phyloP scores from a whole-genome alignment of 345 rosid species.

The Citrus inodora region DNA sequence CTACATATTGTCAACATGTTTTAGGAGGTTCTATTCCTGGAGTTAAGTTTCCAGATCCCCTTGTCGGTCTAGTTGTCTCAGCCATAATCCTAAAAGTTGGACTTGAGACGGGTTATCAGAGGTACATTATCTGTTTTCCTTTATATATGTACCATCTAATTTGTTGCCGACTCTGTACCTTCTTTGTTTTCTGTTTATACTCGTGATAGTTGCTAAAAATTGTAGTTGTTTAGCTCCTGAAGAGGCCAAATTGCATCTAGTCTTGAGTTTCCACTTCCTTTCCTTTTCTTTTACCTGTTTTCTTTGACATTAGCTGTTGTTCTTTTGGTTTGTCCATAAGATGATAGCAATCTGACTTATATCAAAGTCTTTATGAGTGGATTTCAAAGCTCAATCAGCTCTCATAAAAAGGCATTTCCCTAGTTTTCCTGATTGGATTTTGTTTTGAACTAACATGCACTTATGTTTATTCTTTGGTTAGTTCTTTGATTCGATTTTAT shows the following conservation, averaged over 20 bases:
- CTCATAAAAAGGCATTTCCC: neutral
- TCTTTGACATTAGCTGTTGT: neutral
- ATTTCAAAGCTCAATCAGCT: neutral
- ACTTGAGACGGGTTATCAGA: slow-evolving; percentile 73
- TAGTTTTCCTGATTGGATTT: neutral
- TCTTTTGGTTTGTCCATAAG: neutral
- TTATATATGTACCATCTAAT: slow-evolving; percentile 1
- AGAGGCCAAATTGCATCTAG: neutral
- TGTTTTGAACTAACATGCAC: too few relatives aligned
- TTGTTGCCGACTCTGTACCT: slow-evolving; percentile 11
- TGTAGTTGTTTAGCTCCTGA: neutral
- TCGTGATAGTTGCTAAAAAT: neutral
- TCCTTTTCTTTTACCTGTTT: neutral
- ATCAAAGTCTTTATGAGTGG: neutral
- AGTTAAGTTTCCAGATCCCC: slow-evolving; percentile 77
- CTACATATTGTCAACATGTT: slow-evolving; percentile 15
- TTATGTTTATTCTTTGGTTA: too few relatives aligned
- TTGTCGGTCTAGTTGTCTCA: slow-evolving; percentile 88
- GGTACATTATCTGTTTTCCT: slow-evolving; percentile 38
- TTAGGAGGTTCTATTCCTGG: slow-evolving; percentile 91
- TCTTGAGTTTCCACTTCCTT: too few relatives aligned
- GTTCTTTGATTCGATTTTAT: neutral
- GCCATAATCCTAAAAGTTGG: slow-evolving; percentile 87
- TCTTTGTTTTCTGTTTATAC: neutral
- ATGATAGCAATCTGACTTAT: neutral